Base-by-base conservation (phyloP, 768 basidiomycete species). In the Coprinellus aureogranulatus region DNA sequence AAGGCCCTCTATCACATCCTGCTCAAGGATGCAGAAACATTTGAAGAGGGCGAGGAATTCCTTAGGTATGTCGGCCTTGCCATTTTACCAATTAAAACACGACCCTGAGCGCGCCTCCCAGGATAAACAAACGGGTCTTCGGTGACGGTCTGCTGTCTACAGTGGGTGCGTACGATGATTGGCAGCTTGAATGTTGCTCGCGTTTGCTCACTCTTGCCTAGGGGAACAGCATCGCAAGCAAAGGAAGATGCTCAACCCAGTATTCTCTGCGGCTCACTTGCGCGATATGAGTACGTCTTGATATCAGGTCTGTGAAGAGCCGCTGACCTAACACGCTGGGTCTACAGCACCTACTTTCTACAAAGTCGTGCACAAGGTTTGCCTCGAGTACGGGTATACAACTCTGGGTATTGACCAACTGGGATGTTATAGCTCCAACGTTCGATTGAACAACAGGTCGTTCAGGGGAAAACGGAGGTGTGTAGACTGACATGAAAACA, bases 1-100 rank as follows among this genome's bases (percentile, higher is more conserved):
- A 71, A 69, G 39, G 80, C 79, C 2, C 61, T 82, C 51, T 70
- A 78, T 55, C 75, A 76, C 58, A 76, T 81, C 30, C 26, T 77
- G 11, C 67, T 80, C 53, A 81, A 79, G 63, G 80, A 37, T 12
- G 18, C 28, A 59, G 58, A 10, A 46, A 26, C 20, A 59, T 8
- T 44, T 44, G 41, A 44, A 66, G 64, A 48, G 49, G 31, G 18
- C 62, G 61, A 25, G 55, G 46, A 18, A 6, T 68, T 70, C 47
- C 59, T 69, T 27, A 61, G 55, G 69, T 70, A 58, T 10, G 44
- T n/a, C 41, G 14, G 44, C 20, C 3, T 18, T 44, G 26, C 23
- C 14, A 39, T 14, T n/a, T 16, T n/a, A 8, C 25, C n/a, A n/a
- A n/a, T n/a, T n/a, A 22, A 16, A 25, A 11, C n/a, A 23, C 62